Conservation (phyloP, 2,329 filamentous ascomycete genomes). For the Phialophora chinensis region DNA sequence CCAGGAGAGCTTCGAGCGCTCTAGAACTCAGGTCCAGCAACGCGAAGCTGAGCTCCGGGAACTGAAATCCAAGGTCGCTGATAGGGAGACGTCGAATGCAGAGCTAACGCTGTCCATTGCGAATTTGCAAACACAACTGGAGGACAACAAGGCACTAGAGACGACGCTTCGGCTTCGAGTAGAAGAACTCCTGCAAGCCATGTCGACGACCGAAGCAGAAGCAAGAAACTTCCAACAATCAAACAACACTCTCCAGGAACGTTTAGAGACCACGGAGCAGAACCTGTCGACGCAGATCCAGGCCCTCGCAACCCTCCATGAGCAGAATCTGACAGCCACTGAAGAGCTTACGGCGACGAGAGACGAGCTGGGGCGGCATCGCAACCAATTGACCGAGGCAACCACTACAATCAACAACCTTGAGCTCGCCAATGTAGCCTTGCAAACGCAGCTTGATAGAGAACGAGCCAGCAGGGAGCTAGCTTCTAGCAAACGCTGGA, state of each 20-base stretch:
- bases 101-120: not conserved
- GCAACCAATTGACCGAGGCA: not conserved
- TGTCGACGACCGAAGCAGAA: not conserved
- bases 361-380: not conserved
- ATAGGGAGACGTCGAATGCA: not conserved
- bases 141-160: not conserved
- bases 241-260: not conserved
- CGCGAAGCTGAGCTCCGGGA: not conserved
- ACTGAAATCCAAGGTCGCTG: not conserved
- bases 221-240: not conserved
- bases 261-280: not conserved
- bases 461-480: not conserved
- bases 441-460: not conserved
- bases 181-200: not conserved
- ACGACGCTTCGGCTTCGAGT: not conserved
- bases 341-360: not conserved
- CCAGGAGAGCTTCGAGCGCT: not conserved
- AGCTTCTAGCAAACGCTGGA: not conserved
- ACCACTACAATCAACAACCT: not conserved
- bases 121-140: not conserved
- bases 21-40: not conserved
- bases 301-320: not conserved
- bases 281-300: not conserved
- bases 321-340: not conserved
- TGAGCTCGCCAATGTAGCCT: not conserved